A percentile compares a stretch with the other conserved stretches of the same genome.
These are phyloP conservation scores for Podila clonocystis DNA, from an alignment of 192 early-diverging fungal species.

Conservation along the genomic window DNA sequence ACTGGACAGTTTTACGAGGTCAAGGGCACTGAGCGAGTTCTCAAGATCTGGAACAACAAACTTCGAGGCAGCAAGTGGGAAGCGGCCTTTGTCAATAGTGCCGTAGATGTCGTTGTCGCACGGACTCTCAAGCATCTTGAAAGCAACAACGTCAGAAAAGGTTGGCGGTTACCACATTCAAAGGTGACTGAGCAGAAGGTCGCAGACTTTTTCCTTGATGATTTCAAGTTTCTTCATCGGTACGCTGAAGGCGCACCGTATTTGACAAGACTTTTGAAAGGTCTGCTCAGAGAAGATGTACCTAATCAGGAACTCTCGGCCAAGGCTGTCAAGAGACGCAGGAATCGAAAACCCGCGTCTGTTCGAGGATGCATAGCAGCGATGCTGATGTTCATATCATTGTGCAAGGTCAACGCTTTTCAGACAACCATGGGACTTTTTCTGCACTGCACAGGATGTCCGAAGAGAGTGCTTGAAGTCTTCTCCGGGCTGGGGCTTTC, in stretches of 20 bases:
- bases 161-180: constrained; percentile 15
- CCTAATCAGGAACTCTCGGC: constrained; percentile 6
- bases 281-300: constrained; percentile 13
- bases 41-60: constrained; percentile 18
- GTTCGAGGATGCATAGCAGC: constrained; percentile 23
- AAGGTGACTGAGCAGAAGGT: constrained; percentile 14
- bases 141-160: constrained; percentile 13
- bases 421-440: constrained; percentile 26
- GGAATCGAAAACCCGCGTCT: constrained; percentile 8
- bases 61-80: constrained; percentile 15
- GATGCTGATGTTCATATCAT: constrained; percentile 21
- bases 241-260: neutral
- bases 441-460: constrained; percentile 16
- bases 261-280: constrained; percentile 16
- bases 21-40: constrained; percentile 20
- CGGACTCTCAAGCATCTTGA: constrained; percentile 12
- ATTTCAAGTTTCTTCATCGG: constrained; percentile 11
- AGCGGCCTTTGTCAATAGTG: constrained; percentile 17
- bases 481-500: constrained; percentile 17
- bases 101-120: constrained; percentile 17
- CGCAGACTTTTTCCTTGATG: constrained; percentile 2
- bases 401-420: constrained; percentile 12
- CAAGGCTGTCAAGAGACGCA: constrained; percentile 2
- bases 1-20: constrained; percentile 11
- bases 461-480: constrained; percentile 2